phyloP scores from a whole-genome alignment of 1,284 basidiomycete species.

The Grifola frondosa region DNA sequence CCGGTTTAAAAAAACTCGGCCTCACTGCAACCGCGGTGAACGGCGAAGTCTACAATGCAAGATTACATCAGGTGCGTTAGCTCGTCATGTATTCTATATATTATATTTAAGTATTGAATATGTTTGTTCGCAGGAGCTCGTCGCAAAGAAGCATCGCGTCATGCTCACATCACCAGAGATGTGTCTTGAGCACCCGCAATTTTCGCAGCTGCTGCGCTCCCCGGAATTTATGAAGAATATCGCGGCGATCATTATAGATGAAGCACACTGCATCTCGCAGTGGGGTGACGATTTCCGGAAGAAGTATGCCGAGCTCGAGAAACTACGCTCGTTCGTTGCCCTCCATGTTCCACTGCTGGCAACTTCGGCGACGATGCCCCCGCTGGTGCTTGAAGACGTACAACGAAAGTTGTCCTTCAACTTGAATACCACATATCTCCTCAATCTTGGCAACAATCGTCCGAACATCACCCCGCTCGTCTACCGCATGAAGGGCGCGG shows the following conservation, averaged over 20 bases:
- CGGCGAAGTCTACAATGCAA: constrained; percentile 27
- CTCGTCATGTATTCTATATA: too few species aligned
- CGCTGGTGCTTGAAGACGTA: background rate
- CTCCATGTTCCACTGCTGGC: background rate
- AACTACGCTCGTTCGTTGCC: constrained; percentile 12
- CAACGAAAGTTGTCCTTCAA: background rate
- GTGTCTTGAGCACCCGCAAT: background rate
- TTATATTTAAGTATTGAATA: too few species aligned
- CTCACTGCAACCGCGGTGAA: constrained; percentile 33
- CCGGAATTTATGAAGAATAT: background rate
- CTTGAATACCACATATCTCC: background rate
- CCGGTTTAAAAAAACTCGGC: constrained; percentile 28
- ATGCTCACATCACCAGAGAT: too few species aligned
- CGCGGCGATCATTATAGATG: constrained; percentile 7
- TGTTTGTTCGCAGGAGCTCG: too few species aligned
- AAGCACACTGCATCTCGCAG: constrained; percentile 32
- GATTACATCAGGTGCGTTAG: constrained; percentile 25
- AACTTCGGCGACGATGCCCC: background rate
- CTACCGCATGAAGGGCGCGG: background rate
- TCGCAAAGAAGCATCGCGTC: background rate
- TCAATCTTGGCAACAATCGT: constrained; percentile 9
- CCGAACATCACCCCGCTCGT: constrained; percentile 3
- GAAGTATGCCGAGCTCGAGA: constrained; percentile 15
- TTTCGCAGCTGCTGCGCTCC: background rate
- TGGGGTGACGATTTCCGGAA: constrained; percentile 28